phyloP scores from a whole-genome alignment of 129 eudicot species.

The Scalesia atractyloides region DNA sequence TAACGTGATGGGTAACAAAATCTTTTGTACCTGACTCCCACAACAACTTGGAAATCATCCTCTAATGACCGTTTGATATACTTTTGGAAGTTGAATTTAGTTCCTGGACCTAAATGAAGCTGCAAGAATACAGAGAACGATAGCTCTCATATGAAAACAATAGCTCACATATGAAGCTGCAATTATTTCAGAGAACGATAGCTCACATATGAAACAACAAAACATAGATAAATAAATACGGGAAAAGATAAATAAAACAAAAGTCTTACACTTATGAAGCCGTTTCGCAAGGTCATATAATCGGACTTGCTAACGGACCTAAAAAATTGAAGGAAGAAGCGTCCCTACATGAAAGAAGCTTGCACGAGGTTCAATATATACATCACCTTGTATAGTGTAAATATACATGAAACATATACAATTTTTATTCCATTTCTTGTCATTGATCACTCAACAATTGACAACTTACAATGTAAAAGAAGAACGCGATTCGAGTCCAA shows the following conservation, averaged over 20 bases:
- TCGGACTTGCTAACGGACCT: conserved; percentile 77
- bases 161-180: conserved; percentile 88
- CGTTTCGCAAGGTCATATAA: conserved; percentile 84
- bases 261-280: conserved; percentile 75
- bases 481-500: conserved; percentile 67
- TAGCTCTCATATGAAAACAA: not conserved
- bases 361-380: not conserved
- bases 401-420: too few relatives aligned
- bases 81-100: conserved; percentile 80
- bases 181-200: not conserved
- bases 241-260: not conserved
- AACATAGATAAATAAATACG: not conserved
- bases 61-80: conserved; percentile 92
- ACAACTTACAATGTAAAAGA: conserved; percentile 66
- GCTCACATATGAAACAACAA: not conserved
- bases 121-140: conserved; percentile 20
- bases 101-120: conserved; percentile 90
- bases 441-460: not conserved
- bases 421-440: too few relatives aligned
- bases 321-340: conserved; percentile 81
- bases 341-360: conserved; percentile 57
- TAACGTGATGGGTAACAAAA: not conserved
- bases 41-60: conserved; percentile 82
- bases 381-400: too few relatives aligned
- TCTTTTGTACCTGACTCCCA: conserved; percentile 81